These are phyloP conservation scores for Fusarium brachygibbosum DNA, from an alignment of 2,329 filamentous ascomycete genomes.

Conservation along the genomic window DNA sequence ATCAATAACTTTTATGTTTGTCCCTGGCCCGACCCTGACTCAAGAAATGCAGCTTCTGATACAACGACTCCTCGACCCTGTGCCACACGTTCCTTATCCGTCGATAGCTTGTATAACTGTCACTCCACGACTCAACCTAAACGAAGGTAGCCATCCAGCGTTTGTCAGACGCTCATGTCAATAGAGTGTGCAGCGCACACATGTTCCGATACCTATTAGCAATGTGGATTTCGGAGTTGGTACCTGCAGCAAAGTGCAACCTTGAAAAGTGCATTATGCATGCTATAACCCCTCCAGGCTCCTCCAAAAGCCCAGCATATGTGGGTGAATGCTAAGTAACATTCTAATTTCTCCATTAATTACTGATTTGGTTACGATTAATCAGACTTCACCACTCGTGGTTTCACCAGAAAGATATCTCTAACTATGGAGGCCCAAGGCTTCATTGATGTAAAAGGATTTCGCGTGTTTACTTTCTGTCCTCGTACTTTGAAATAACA, in stretches of 20 bases:
- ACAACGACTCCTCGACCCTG: conserved; percentile 33
- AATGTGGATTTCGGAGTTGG: conserved; percentile 22
- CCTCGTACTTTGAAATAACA: background rate
- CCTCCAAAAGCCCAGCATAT: conserved; percentile 5
- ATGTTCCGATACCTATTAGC: conserved; percentile 2
- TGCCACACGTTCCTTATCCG: conserved; percentile 36
- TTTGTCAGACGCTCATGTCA: conserved; percentile 24
- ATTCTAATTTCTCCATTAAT: background rate
- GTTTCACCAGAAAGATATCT: background rate
- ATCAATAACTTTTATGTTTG: conserved; percentile 9
- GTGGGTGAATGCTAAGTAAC: conserved; percentile 4
- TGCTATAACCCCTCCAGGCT: conserved; percentile 12
- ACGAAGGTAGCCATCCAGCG: conserved; percentile 33
- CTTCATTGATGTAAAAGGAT: background rate
- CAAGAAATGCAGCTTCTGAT: too few relatives aligned
- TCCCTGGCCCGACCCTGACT: background rate
- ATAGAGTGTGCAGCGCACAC: conserved; percentile 24
- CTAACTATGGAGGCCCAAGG: background rate
- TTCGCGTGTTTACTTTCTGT: background rate
- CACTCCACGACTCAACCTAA: conserved; percentile 35
- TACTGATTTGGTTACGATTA: background rate
- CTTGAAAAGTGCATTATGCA: conserved; percentile 27
- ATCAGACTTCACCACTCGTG: background rate
- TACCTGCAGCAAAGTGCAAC: conserved; percentile 47
- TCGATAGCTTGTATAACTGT: conserved; percentile 41